Conservation (phyloP, 345 rosid genomes). For the Brassica carinata region DNA sequence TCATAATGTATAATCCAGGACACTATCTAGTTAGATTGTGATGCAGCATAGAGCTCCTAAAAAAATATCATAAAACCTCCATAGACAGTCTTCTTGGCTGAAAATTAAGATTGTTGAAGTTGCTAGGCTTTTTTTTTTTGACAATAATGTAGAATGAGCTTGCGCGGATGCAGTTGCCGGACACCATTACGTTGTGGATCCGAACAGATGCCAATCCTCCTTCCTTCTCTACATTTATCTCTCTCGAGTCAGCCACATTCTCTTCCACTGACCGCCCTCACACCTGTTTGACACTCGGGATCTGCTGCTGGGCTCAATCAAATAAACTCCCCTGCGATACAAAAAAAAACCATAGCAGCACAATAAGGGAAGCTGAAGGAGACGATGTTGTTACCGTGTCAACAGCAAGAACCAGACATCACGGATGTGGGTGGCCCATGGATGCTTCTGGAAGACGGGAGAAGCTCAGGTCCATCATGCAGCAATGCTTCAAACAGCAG, state of each 20-base stretch:
- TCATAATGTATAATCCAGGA: constrained; percentile 49
- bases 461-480: constrained; percentile 64
- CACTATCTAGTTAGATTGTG: constrained; percentile 66
- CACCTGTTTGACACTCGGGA: constrained; percentile 60
- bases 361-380: constrained; percentile 61
- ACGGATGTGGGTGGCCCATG: constrained; percentile 74
- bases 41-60: constrained; percentile 61
- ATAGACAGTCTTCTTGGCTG: neutral
- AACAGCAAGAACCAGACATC: constrained; percentile 56
- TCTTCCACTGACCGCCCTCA: constrained; percentile 56
- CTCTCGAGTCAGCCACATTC: constrained; percentile 75
- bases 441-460: constrained; percentile 92
- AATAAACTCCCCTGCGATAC: constrained; percentile 48
- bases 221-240: constrained; percentile 58
- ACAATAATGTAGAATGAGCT: constrained; percentile 74
- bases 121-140: constrained; percentile 21
- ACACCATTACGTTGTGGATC: constrained; percentile 80
- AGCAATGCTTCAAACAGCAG: constrained; percentile 54
- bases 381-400: constrained; percentile 35
- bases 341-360: neutral
- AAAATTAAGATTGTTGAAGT: neutral
- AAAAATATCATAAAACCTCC: neutral
- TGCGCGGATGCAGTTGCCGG: constrained; percentile 62
- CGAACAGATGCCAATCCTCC: constrained; percentile 85
- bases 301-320: constrained; percentile 42